Conservation (phyloP, 352 stramenopile genomes). For the Phytophthora melonis region DNA sequence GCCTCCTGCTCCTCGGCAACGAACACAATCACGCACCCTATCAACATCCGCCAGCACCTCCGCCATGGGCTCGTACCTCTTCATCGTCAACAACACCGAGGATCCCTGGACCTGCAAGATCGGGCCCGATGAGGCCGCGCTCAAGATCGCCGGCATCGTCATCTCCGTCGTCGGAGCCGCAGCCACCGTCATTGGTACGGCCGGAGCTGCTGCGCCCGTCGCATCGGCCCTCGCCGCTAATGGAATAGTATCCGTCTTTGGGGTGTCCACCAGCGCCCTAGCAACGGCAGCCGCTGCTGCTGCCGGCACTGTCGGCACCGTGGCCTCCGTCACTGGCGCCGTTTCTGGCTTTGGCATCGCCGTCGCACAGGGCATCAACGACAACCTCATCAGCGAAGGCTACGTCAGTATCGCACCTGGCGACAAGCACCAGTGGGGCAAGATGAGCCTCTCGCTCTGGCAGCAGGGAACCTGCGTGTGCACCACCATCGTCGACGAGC, state of each 20-base stretch:
- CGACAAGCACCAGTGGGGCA: conserved; percentile 43
- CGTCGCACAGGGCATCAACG: conserved; percentile 45
- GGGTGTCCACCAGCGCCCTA: conserved; percentile 39
- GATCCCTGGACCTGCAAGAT: conserved; percentile 54
- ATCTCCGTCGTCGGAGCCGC: conserved; percentile 37
- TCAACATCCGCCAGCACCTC: conserved; percentile 1
- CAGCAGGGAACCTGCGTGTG: conserved; percentile 56
- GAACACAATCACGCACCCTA: not conserved
- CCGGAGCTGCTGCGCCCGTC: conserved; percentile 39
- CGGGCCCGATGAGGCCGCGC: conserved; percentile 38
- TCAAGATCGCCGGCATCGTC: conserved; percentile 17
- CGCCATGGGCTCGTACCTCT: conserved; percentile 56
- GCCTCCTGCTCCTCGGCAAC: not conserved
- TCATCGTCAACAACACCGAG: conserved; percentile 56
- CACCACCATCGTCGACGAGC: conserved; percentile 50
- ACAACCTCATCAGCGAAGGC: conserved; percentile 43
- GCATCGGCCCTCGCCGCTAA: conserved; percentile 37
- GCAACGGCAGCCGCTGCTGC: conserved; percentile 27
- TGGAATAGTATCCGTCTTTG: conserved; percentile 43
- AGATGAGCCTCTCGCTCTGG: conserved; percentile 59
- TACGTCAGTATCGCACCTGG: conserved; percentile 46
- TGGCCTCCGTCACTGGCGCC: conserved; percentile 32
- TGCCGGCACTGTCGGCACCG: conserved; percentile 26
- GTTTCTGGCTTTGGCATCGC: conserved; percentile 47
- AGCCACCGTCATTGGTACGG: conserved; percentile 38